Percentiles rank a stretch among this genome's conserved stretches.
Evolutionary conservation across 139 green algal species (phyloP).

Genomic region (Chlamydomonas asymmetrica): DNA sequence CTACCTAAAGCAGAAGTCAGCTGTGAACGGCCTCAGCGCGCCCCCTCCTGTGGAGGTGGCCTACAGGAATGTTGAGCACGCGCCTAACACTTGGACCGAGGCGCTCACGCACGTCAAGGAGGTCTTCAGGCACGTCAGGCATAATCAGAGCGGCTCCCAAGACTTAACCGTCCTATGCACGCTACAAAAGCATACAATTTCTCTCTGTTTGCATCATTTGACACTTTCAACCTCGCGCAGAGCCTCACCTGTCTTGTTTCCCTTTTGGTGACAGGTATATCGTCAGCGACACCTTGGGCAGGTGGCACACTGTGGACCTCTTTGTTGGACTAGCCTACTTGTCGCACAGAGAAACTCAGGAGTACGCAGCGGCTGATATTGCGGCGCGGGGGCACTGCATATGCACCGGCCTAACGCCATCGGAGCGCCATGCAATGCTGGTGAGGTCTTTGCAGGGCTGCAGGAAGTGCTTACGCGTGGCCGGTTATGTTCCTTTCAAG

Average conservation of each 20-base stretch:
- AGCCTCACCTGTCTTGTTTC: too few species aligned
- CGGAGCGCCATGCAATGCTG: too few species aligned
- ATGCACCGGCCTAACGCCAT: too few species aligned
- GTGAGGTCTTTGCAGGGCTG: too few species aligned
- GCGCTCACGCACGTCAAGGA: conserved; percentile 78
- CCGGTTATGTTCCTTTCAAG: too few species aligned
- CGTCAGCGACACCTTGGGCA: conserved; percentile 73
- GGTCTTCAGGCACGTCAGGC: conserved; percentile 57
- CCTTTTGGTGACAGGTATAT: conserved; percentile 74
- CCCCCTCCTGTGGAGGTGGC: neutral
- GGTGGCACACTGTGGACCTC: conserved; percentile 81
- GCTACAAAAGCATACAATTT: neutral
- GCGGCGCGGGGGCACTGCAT: conserved; percentile 33
- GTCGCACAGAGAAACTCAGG: conserved; percentile 42
- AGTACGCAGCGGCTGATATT: conserved; percentile 69
- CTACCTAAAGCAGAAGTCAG: conserved; percentile 32
- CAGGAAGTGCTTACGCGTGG: too few species aligned
- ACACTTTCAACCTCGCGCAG: neutral
- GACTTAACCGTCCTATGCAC: neutral
- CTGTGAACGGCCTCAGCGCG: neutral
- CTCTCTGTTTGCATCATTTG: neutral
- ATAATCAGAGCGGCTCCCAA: neutral
- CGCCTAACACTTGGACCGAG: conserved; percentile 72
- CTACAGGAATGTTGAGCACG: conserved; percentile 42
- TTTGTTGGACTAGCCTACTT: conserved; percentile 85